phyloP scores from a whole-genome alignment of 1,284 basidiomycete genomes.

The Leccinum griseonigrum region DNA sequence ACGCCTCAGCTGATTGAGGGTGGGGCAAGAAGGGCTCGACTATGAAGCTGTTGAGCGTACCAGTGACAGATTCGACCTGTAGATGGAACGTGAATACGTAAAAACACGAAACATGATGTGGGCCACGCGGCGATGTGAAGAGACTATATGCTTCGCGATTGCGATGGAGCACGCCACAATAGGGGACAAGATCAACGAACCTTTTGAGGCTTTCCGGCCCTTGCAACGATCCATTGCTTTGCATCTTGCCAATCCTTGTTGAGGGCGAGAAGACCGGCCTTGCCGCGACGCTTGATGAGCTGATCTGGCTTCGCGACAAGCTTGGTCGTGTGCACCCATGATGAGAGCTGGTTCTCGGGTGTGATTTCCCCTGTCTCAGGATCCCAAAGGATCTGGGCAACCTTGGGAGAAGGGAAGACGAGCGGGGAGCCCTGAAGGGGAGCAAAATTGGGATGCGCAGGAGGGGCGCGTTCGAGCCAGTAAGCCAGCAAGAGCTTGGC shows the following conservation, averaged over 20 bases:
- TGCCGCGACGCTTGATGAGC: conserved; percentile 99
- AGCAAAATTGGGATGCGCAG: conserved; percentile 44
- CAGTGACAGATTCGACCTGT: conserved; percentile 90
- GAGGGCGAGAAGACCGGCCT: conserved; percentile 91
- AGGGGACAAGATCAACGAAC: conserved; percentile 37
- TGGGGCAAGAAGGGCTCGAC: conserved; percentile 98
- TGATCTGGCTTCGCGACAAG: conserved; percentile 96
- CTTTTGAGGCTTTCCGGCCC: conserved; percentile 93
- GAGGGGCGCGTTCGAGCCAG: conserved; percentile 87
- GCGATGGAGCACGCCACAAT: background rate
- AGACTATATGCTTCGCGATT: conserved; percentile 6
- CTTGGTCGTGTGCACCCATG: conserved; percentile 87
- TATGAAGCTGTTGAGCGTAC: conserved; percentile 97
- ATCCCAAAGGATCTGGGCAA: conserved; percentile 89
- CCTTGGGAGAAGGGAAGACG: conserved; percentile 64
- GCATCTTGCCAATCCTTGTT: conserved; percentile 93
- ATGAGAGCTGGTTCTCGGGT: conserved; percentile 71
- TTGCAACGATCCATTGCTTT: conserved; percentile 83
- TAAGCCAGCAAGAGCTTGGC: conserved; percentile 93
- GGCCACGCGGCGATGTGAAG: conserved; percentile 8
- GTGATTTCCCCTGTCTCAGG: conserved; percentile 78
- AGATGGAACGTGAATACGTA: conserved; percentile 12
- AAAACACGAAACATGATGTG: conserved; percentile 1
- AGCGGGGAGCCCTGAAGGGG: conserved; percentile 54
- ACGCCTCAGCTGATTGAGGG: conserved; percentile 92